phyloP scores from a whole-genome alignment of 2,329 filamentous ascomycete species.

The Graphiopsis chlorocephala region DNA sequence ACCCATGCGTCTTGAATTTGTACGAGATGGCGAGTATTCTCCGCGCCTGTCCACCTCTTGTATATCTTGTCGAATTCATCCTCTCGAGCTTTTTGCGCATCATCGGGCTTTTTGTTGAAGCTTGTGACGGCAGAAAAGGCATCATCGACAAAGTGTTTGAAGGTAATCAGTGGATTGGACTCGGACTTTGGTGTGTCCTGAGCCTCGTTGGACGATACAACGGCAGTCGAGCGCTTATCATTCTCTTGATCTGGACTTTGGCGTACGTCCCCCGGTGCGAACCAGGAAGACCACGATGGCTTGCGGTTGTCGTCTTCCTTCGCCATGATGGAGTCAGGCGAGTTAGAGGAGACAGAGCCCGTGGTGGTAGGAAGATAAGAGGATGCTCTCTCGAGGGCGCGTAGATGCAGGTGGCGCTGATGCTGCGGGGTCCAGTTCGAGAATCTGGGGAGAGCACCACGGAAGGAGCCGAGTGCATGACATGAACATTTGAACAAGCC shows the following conservation, averaged over 20 bases:
- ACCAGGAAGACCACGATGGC: conserved; percentile 6
- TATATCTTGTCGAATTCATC: neutral
- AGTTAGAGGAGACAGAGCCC: neutral
- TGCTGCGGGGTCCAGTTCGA: neutral
- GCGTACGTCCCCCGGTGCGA: conserved; percentile 1
- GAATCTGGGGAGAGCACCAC: conserved; percentile 6
- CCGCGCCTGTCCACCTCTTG: conserved; percentile 17
- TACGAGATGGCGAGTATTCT: neutral
- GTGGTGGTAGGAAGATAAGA: neutral
- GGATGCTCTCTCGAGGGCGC: neutral
- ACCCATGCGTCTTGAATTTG: neutral
- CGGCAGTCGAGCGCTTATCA: neutral
- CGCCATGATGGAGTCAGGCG: neutral
- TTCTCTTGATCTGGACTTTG: neutral
- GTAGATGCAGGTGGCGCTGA: neutral
- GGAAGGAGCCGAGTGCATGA: neutral
- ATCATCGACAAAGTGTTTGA: conserved; percentile 60
- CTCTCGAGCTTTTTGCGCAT: neutral
- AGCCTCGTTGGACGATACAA: neutral
- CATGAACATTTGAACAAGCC: neutral
- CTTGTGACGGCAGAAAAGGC: conserved; percentile 47
- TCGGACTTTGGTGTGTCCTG: neutral
- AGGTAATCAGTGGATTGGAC: conserved; percentile 53
- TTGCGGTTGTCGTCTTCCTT: neutral
- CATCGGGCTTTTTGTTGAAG: neutral